Conservation (phyloP, 768 basidiomycete species). For the Rhodotorula taiwanensis region DNA sequence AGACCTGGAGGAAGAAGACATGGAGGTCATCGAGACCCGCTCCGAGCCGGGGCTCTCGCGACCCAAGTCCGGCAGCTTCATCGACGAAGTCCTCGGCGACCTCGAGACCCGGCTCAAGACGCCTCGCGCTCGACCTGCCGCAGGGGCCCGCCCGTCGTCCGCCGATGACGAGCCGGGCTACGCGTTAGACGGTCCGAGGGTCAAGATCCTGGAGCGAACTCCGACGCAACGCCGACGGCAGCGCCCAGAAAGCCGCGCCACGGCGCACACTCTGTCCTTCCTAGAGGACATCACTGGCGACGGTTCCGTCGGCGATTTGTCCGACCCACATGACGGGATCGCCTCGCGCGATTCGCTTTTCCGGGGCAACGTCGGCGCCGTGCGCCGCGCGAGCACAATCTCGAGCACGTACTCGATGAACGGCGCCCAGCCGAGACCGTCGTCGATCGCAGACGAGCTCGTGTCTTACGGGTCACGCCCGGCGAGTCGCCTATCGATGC, state of each 20-base stretch:
- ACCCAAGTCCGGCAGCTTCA: neutral
- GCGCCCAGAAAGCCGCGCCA: conserved; percentile 10
- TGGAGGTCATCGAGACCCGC: conserved; percentile 25
- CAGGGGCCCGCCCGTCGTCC: neutral
- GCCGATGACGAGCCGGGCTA: neutral
- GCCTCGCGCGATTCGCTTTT: conserved; percentile 20
- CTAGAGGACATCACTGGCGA: conserved; percentile 6
- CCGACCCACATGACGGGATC: neutral
- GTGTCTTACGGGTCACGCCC: neutral
- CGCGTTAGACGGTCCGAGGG: neutral
- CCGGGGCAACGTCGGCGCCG: too few relatives aligned
- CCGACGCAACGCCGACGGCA: neutral
- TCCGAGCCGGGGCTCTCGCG: conserved; percentile 25
- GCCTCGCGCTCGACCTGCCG: neutral
- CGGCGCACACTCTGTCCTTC: neutral
- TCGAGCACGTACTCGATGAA: too few relatives aligned
- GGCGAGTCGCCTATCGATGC: neutral
- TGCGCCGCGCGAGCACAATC: too few relatives aligned
- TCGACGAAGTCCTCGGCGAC: conserved; percentile 6
- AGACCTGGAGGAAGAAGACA: neutral
- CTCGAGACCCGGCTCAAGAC: conserved; percentile 11
- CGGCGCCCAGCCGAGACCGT: too few relatives aligned
- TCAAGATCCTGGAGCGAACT: conserved; percentile 28
- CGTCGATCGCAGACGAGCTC: neutral
- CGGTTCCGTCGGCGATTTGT: neutral